Percentiles rank a stretch among this genome's conserved stretches.
phyloP scores from a whole-genome alignment of 768 basidiomycete genomes.

The Amanita jacksonii region DNA sequence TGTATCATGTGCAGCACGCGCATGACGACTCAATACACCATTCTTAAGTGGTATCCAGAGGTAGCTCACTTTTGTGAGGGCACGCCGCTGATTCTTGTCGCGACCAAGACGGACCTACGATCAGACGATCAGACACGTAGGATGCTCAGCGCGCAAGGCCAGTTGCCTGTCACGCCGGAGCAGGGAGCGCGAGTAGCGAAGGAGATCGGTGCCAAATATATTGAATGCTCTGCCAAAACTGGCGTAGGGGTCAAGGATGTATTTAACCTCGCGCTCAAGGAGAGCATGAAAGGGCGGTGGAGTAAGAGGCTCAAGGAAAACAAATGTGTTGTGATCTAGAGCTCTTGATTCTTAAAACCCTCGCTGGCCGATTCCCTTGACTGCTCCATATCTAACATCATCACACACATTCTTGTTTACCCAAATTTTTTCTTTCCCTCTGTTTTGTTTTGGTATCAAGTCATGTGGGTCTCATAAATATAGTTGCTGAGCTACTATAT shows the following conservation, averaged over 20 bases:
- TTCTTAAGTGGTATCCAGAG: conserved; percentile 95
- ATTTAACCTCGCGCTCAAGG: conserved; percentile 79
- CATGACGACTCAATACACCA: conserved; percentile 20
- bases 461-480: not conserved
- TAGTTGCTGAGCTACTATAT: conserved; percentile 12
- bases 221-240: conserved; percentile 93
- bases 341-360: not conserved
- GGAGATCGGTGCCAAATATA: conserved; percentile 89
- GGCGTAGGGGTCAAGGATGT: conserved; percentile 87
- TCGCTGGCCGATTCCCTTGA: not conserved
- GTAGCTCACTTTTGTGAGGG: conserved; percentile 88
- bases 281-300: conserved; percentile 80
- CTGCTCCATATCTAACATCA: conserved; percentile 3
- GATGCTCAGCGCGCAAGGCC: conserved; percentile 86
- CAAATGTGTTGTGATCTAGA: conserved; percentile 58
- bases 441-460: not conserved
- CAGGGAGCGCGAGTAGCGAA: conserved; percentile 81
- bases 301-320: conserved; percentile 59
- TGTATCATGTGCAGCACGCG: not conserved
- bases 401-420: conserved; percentile 6
- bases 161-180: conserved; percentile 67
- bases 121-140: conserved; percentile 77
- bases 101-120: conserved; percentile 89
- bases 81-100: conserved; percentile 86
- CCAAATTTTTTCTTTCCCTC: not conserved